Evolutionary conservation across 148 eudicot genomes (phyloP), one percentile per base, ranked within the genome.

Genomic region (Vaccinium corymbosum): DNA sequence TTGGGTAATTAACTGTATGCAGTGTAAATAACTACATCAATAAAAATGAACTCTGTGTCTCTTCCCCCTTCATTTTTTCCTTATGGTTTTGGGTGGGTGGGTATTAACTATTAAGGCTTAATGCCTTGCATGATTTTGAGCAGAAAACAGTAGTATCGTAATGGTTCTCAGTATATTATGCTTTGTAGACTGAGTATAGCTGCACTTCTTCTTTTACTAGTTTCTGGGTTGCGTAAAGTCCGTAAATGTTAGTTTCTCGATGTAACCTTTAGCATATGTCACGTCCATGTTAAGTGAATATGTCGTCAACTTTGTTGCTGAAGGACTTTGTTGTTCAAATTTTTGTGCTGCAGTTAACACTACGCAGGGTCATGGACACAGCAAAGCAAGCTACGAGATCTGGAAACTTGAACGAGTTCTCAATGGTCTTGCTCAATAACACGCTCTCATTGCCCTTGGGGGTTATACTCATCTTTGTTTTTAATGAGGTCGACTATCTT

Each of bases 381-480:
- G 99, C 99, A 53, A 95, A 97, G 90, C 95, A 93, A 87, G 99
- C 91, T 80, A 97, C 99, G 49, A 92, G 85, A 90, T 95, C 99
- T 62, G 99, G 99, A 84, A 91, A 90, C 86, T 81, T 97, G 94
- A 93, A 92, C 8, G 99, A 97, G 89, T 97, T 97, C 85, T 92
- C 99, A 49, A 97, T 97, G 99, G 99, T 97, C 79, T 83, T 95
- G 89, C 92, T 97, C 75, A 97, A 97, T 86, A 97, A 97, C 87
- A 93, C 91, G 35, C 94, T 97, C 82, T 97, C 99, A 38, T 85
- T 97, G 84, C 99, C 99, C 80, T 85, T 97, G 22, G 99, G 99
- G 7, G 14, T 93, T 80, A 49, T 93, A 77, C 96, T 97, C 22
- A 86, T 92, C 53, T 79, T 89, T 56, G 74, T 89, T 70, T 95